These are phyloP conservation scores for Nosema muscidifuracis DNA, from an alignment of 371 early-diverging fungal species.

Conservation along the genomic window DNA sequence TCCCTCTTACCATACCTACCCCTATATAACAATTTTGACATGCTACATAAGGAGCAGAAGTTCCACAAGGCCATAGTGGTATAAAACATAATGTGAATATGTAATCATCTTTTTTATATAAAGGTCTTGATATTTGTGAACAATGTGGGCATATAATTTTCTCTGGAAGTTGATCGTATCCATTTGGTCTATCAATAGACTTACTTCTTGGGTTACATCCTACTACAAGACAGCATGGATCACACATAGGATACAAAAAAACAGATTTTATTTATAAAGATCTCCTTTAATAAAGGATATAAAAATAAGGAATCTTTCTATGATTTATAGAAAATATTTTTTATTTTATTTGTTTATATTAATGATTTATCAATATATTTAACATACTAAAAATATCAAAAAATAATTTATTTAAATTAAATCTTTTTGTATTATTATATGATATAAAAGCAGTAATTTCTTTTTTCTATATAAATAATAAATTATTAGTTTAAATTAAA, in stretches of 20 bases:
- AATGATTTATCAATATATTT: too few species aligned
- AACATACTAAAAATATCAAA: too few species aligned
- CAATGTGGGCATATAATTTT: slow-evolving; percentile 41
- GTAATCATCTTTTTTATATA: slow-evolving; percentile 24
- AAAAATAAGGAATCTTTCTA: too few species aligned
- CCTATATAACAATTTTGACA: slow-evolving; percentile 19
- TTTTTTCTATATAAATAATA: too few species aligned
- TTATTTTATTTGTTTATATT: too few species aligned
- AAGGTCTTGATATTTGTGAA: neutral
- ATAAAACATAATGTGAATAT: slow-evolving; percentile 28
- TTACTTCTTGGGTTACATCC: neutral
- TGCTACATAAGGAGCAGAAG: slow-evolving; percentile 27
- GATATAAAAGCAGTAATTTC: too few species aligned
- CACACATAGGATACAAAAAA: neutral
- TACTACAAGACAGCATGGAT: slow-evolving; percentile 19
- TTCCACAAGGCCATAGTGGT: slow-evolving; percentile 34
- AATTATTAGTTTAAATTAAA: too few species aligned
- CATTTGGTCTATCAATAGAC: slow-evolving; percentile 23
- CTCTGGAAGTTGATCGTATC: slow-evolving; percentile 29
- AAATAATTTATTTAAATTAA: too few species aligned
- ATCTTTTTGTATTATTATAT: too few species aligned
- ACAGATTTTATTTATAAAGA: neutral
- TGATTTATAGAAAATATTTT: too few species aligned
- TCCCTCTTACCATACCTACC: neutral
- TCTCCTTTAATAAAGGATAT: too few species aligned